Evolutionary conservation across 2,329 filamentous ascomycete species (phyloP).

Genomic region (Aureobasidium melanogenum): DNA sequence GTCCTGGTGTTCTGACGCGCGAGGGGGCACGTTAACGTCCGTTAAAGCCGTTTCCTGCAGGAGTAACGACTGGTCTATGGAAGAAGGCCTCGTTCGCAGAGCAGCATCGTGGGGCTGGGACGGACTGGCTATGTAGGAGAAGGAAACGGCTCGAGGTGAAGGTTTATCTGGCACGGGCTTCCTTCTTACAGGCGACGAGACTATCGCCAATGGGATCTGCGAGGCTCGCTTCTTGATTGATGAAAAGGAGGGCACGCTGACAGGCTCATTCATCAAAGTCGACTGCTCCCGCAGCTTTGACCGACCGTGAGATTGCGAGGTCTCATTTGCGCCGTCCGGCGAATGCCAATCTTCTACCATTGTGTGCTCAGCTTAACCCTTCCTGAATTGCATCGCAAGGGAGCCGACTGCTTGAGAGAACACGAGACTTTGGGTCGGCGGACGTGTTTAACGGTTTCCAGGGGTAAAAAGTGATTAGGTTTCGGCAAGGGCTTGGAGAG

Average conservation of each 20-base stretch:
- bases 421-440: not conserved
- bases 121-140: constrained; percentile 36
- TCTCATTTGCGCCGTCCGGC: constrained; percentile 8
- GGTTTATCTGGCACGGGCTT: constrained; percentile 46
- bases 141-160: constrained; percentile 38
- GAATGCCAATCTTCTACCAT: constrained; percentile 7
- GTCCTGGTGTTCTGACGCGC: constrained; percentile 23
- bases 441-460: constrained; percentile 9
- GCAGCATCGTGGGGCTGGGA: constrained; percentile 17
- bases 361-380: not conserved
- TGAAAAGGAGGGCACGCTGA: constrained; percentile 32
- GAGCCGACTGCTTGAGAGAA: not conserved
- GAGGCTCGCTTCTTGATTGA: constrained; percentile 34
- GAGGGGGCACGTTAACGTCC: constrained; percentile 24
- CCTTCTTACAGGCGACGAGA: constrained; percentile 38
- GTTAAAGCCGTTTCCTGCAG: constrained; percentile 21
- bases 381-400: not conserved
- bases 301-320: constrained; percentile 6
- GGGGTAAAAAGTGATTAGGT: not conserved
- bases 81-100: constrained; percentile 21
- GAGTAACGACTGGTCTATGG: constrained; percentile 24
- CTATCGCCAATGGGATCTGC: constrained; percentile 27
- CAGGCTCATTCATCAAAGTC: not conserved
- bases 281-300: constrained; percentile 1
- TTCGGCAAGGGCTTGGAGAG: not conserved